phyloP scores from a whole-genome alignment of 495 filamentous ascomycete species.

The Massariosphaeria phaeospora region DNA sequence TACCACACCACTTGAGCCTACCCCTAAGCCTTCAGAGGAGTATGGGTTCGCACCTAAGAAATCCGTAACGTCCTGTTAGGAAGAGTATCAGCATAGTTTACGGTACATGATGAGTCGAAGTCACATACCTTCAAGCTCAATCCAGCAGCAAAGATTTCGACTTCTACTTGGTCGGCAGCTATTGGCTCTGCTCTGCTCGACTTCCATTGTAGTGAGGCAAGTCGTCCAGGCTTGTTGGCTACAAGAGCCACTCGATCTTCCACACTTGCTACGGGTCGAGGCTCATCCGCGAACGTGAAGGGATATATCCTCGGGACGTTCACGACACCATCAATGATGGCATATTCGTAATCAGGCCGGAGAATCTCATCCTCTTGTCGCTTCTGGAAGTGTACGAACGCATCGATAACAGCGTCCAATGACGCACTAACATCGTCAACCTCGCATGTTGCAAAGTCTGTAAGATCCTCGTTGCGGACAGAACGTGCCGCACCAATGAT shows the following conservation, averaged over 20 bases:
- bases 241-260: neutral
- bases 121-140: neutral
- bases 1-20: too few species aligned
- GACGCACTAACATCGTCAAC: neutral
- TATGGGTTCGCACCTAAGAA: neutral
- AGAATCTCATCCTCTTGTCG: neutral
- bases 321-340: neutral
- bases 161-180: neutral
- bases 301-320: neutral
- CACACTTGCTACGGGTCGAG: neutral
- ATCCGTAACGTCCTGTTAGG: too few species aligned
- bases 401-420: neutral
- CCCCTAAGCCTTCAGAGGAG: too few species aligned
- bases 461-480: neutral
- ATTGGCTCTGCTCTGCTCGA: neutral
- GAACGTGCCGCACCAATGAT: neutral
- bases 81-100: neutral
- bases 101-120: neutral
- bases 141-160: neutral
- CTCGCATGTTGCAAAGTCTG: neutral
- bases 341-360: neutral
- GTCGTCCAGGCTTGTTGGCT: neutral
- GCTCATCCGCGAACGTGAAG: neutral
- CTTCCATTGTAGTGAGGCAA: neutral
- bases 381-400: neutral